phyloP scores from a whole-genome alignment of 2,329 filamentous ascomycete genomes.

The Fusarium succisae region DNA sequence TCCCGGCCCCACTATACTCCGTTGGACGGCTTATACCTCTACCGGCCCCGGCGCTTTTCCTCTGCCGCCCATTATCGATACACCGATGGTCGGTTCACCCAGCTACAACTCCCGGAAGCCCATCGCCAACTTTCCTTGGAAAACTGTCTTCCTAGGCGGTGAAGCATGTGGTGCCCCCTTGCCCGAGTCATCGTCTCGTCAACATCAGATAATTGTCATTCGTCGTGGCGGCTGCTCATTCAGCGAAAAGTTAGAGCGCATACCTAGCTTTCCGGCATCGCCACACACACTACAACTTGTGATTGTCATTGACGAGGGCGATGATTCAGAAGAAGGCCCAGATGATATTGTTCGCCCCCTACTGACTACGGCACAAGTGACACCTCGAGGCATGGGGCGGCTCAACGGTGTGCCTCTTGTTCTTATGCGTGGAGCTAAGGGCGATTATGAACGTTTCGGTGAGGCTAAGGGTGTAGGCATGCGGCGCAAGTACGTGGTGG shows the following conservation, averaged over 20 bases:
- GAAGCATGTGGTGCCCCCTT: slow-evolving; percentile 71
- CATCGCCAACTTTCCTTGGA: slow-evolving; percentile 69
- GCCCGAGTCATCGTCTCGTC: slow-evolving; percentile 59
- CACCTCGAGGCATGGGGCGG: slow-evolving; percentile 73
- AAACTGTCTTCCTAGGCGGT: slow-evolving; percentile 74
- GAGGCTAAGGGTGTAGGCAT: slow-evolving; percentile 76
- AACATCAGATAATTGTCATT: slow-evolving; percentile 82
- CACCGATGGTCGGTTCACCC: slow-evolving; percentile 55
- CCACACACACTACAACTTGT: slow-evolving; percentile 78
- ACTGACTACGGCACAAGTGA: slow-evolving; percentile 78
- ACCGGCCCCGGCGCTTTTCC: slow-evolving; percentile 71
- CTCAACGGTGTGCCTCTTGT: slow-evolving; percentile 82
- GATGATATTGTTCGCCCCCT: slow-evolving; percentile 65
- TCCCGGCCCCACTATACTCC: slow-evolving; percentile 55
- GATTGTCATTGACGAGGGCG: slow-evolving; percentile 72
- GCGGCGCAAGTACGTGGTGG: slow-evolving; percentile 79
- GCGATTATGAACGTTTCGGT: slow-evolving; percentile 67
- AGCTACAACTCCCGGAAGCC: slow-evolving; percentile 52
- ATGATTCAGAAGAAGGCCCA: slow-evolving; percentile 41
- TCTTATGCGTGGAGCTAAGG: slow-evolving; percentile 78
- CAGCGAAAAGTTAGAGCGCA: slow-evolving; percentile 81
- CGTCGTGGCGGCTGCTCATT: slow-evolving; percentile 87
- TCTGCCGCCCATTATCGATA: slow-evolving; percentile 71
- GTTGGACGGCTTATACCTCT: slow-evolving; percentile 63
- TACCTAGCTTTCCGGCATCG: slow-evolving; percentile 78